These are phyloP conservation scores for Dothistroma septosporum DNA, from an alignment of 2,329 filamentous ascomycete species.

Conservation along the genomic window DNA sequence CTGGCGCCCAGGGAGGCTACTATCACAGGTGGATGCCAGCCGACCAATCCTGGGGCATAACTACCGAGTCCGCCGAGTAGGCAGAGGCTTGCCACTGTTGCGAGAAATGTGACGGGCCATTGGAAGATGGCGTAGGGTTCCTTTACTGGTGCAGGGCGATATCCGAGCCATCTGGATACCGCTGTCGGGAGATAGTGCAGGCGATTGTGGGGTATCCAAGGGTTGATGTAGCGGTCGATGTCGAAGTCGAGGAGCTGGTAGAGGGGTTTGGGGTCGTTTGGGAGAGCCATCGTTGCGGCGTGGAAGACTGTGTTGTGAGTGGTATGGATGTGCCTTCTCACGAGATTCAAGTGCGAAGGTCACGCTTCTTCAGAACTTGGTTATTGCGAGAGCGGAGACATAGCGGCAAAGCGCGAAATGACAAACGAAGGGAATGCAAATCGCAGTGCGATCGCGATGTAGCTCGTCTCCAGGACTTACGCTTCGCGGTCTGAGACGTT, in stretches of 20 bases:
- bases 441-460: neutral
- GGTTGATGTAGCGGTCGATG: constrained; percentile 73
- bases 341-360: neutral
- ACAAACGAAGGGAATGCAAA: neutral
- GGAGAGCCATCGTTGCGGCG: neutral
- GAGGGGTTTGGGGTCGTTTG: neutral
- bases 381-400: neutral
- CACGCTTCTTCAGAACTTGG: neutral
- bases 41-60: constrained; percentile 36
- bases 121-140: constrained; percentile 42
- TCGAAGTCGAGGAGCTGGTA: constrained; percentile 55
- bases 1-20: constrained; percentile 45
- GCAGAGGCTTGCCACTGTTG: constrained; percentile 43
- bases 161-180: constrained; percentile 62
- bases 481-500: neutral
- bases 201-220: constrained; percentile 61
- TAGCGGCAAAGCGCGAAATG: neutral
- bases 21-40: constrained; percentile 41
- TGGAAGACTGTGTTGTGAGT: neutral
- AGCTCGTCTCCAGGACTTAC: neutral
- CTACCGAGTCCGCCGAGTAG: constrained; percentile 42
- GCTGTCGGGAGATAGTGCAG: constrained; percentile 61
- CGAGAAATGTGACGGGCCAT: constrained; percentile 42
- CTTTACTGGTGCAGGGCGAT: constrained; percentile 36
- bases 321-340: neutral